Evolutionary conservation across 2,329 filamentous ascomycete species (phyloP), one percentile per base, ranked within the genome.

Genomic region (Drechslera avenae): DNA sequence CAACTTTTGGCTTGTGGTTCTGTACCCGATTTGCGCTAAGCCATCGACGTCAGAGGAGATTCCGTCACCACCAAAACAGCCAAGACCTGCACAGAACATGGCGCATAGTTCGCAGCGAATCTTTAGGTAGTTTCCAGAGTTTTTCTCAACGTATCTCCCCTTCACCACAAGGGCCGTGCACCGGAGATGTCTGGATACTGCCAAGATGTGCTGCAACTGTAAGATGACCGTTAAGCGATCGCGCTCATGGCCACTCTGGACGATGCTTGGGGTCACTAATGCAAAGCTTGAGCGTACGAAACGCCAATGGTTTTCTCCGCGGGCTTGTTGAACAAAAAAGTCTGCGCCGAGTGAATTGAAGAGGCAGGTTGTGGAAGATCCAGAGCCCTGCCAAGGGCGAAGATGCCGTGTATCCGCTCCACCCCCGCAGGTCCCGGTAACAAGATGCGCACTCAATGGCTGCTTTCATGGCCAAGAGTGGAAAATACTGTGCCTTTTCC

Each of bases 1-100:
- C 41, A 53, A 46, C 50, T 21, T 44, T 37, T 21, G 46, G 41
- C 39, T 54, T 30, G 32, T 56, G 53, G 39, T 56, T 54, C 33
- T 50, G 21, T 23, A 23, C 6, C 21, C 21, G 21, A n/a, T 23
- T 23, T 23, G 21, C 21, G 21, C 21, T 23, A 28, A 28, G 4
- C 26, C 26, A 28, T 10, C 40, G 31, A 43, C 40, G 40, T 43
- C 30, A 43, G 9, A 43, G 19, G 18, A n/a, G 13, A 5, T 18
- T n/a, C 4, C 36, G 6, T 7, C 19, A 39, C 19, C n/a, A 17
- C 2, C 18, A 16, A 30, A 34, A 34, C 18, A 14, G 40, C 30
- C 18, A 34, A 34, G 18, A n/a, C 18, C 18, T 21, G 30, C 30
- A 12, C 12, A 19, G 33, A 31, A 10, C n/a, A 39, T 32, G 18